Conservation (phyloP, 2,329 filamentous ascomycete genomes). For the Hypoxylon sp. region DNA sequence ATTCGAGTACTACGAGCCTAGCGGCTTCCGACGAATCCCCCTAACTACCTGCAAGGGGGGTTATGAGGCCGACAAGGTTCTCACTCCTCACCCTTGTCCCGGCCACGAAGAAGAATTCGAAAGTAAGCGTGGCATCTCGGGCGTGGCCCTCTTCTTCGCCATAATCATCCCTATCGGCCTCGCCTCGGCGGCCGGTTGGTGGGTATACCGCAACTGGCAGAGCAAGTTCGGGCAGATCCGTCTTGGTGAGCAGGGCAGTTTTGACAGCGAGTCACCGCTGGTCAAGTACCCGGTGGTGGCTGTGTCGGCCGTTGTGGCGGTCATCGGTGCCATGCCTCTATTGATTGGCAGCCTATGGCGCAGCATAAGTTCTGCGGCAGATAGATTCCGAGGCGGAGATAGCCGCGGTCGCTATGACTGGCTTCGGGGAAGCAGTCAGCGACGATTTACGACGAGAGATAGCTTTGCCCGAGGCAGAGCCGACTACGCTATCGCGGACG, state of each 20-base stretch:
- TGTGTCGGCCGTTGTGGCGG: slow-evolving; percentile 69
- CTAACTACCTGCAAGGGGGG: slow-evolving; percentile 87
- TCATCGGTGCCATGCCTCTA: slow-evolving; percentile 72
- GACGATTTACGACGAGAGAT: slow-evolving; percentile 85
- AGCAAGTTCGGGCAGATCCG: slow-evolving; percentile 92
- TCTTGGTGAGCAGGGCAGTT: slow-evolving; percentile 74
- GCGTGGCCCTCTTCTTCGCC: slow-evolving; percentile 83
- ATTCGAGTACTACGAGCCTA: slow-evolving; percentile 83
- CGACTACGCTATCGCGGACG: slow-evolving; percentile 89
- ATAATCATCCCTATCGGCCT: slow-evolving; percentile 77
- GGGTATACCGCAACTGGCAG: slow-evolving; percentile 83
- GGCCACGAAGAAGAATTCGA: slow-evolving; percentile 85
- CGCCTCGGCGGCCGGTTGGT: slow-evolving; percentile 81
- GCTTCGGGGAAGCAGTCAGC: slow-evolving; percentile 60
- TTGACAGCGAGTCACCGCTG: slow-evolving; percentile 78
- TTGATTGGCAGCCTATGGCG: slow-evolving; percentile 78
- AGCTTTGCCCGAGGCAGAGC: slow-evolving; percentile 87
- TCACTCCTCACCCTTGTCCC: slow-evolving; percentile 70
- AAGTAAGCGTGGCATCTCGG: slow-evolving; percentile 73
- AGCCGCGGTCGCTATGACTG: slow-evolving; percentile 58
- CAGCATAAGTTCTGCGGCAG: slow-evolving; percentile 60
- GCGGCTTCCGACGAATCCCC: slow-evolving; percentile 88
- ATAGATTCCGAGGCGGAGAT: slow-evolving; percentile 58
- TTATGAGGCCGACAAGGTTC: slow-evolving; percentile 74
- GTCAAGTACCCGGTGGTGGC: slow-evolving; percentile 84